A percentile compares a stretch with the other conserved stretches of the same genome.
These are phyloP conservation scores for Pythium brassicae DNA, from an alignment of 352 stramenopile species.

Conservation along the genomic window DNA sequence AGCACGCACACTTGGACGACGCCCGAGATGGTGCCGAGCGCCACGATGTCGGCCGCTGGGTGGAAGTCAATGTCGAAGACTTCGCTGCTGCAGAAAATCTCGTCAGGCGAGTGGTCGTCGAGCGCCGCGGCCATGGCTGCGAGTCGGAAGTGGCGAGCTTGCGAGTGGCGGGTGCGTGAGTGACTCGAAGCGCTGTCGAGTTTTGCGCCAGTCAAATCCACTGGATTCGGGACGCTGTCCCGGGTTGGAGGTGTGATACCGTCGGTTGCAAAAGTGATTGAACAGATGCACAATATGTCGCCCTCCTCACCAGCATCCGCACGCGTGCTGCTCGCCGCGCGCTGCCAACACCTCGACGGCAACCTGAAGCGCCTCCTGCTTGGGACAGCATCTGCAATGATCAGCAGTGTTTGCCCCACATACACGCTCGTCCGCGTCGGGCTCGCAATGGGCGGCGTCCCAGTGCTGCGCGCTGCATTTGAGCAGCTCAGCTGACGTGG, in stretches of 20 bases:
- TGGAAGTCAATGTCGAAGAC: conserved; percentile 89
- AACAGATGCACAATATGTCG: too few species aligned
- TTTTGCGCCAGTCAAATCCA: not conserved
- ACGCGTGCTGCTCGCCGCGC: too few species aligned
- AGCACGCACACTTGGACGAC: conserved; percentile 73
- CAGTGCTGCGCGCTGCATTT: conserved; percentile 23
- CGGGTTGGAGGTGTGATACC: too few species aligned
- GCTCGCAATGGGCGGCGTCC: conserved; percentile 38
- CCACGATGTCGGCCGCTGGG: conserved; percentile 60
- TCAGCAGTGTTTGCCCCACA: conserved; percentile 10
- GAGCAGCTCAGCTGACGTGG: conserved; percentile 31
- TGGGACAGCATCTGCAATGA: conserved; percentile 41
- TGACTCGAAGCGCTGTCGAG: not conserved
- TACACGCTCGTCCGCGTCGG: conserved; percentile 27
- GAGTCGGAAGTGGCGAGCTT: not conserved
- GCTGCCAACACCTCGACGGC: conserved; percentile 13
- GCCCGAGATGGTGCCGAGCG: conserved; percentile 67
- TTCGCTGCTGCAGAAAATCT: conserved; percentile 69
- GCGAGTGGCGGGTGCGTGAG: not conserved
- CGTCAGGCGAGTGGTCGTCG: conserved; percentile 73
- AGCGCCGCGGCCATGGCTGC: conserved; percentile 44
- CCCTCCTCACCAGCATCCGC: too few species aligned
- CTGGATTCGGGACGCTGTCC: too few species aligned
- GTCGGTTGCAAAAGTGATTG: too few species aligned
- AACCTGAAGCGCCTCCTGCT: conserved; percentile 44